Base-by-base conservation (phyloP, 768 basidiomycete genomes). In the Agrocybe pediades region DNA sequence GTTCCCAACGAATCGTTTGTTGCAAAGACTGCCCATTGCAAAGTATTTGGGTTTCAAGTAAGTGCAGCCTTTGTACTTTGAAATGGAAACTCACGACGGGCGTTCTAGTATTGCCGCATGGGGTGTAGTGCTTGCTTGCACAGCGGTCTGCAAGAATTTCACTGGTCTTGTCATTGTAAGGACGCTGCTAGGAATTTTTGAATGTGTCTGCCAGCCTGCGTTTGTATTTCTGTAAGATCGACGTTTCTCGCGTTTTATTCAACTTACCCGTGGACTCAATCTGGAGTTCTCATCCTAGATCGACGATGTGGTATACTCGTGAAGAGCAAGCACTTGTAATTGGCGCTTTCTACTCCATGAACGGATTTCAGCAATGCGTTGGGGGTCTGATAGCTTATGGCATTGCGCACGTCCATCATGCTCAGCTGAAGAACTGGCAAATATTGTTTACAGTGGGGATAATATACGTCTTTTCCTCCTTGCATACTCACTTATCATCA, bases 301-400 rank as follows among this genome's bases (percentile, higher is more conserved):
- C 80, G 7, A 74, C 77, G 26, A 78, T 81, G 79, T 81, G 77
- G 72, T 81, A 80, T 56, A 78, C 73, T 9, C 71, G 79, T 23
- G 75, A 75, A 16, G 80, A 81, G 57, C 79, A 81, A 53, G 76
- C 75, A 9, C 68, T 77, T 40, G 72, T 76, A 19, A 76, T 77
- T 41, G 73, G 75, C 1, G 65, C 70, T 13, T 79, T 76, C 49
- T 77, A 76, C 58, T 73, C 73, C 11, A 77, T 77, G 76, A 79
- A 77, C 54, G 76, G 73, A 2, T 74, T 77, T 55, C 76, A 78
- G 54, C 76, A 77, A 55, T 77, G 74, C 40, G 76, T 82, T 9
- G 75, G 77, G 21, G 80, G 80, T 16, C 59, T 81, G 9, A 73
- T 82, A 29, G 77, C 77, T 0, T 82, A 76, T 52, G 79, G 80